Base-by-base conservation (phyloP, 495 filamentous ascomycete species). In the Tuber aestivum region DNA sequence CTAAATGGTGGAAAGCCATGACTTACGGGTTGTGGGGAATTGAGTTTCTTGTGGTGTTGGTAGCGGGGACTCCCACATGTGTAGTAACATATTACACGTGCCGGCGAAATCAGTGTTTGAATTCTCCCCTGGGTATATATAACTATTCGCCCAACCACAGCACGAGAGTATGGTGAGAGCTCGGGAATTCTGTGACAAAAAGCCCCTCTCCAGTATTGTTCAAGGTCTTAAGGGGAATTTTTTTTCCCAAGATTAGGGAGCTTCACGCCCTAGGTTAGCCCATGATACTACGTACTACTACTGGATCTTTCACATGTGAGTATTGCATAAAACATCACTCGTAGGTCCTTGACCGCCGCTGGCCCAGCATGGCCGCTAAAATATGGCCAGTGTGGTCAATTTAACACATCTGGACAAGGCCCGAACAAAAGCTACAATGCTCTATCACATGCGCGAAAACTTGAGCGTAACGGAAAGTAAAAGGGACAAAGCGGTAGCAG, bases 241-340 rank as follows among this genome's bases (percentile, higher is more conserved):
- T n/a, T n/a, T 27, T 14, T 14, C 9, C n/a, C 14, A 27, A 27
- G n/a, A 9, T 3, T 3, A 27, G 50, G 50, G 50, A 27, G 50
- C 27, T 4, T 27, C 23, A 14, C 27, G 10, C 23, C 10, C 50
- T 12, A n/a, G 23, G 50, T n/a, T n/a, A n/a, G n/a, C n/a, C n/a
- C n/a, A n/a, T n/a, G n/a, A n/a, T n/a, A n/a, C n/a, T n/a, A n/a
- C n/a, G n/a, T n/a, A n/a, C n/a, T 27, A 9, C 48, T 9, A 56
- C 50, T 56, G 1, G 50, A 8, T 27, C n/a, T 27, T 56, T 56
- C 9, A 27, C 50, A 27, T 12, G 50, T 56, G 50, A 56, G n/a
- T 56, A 27, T 56, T 56, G 50, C 50, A 56, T 56, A 56, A 56
- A 56, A 56, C n/a, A 56, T 56, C 50, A 56, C 50, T 56, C 50